Base-by-base conservation (phyloP, 495 filamentous ascomycete genomes). In the Aspergillus campestris region DNA sequence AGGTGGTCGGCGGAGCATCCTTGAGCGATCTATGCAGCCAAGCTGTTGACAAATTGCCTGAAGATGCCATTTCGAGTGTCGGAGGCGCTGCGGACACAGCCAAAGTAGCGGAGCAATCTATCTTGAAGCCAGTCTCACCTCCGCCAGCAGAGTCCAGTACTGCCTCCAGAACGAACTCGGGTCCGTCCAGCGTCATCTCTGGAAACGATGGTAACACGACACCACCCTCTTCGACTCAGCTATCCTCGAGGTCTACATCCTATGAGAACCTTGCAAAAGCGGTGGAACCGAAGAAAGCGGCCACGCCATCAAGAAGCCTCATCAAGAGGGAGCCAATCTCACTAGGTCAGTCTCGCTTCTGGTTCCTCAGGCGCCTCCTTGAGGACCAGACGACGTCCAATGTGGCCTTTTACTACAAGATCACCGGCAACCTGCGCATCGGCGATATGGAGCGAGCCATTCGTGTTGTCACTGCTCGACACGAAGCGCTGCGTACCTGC, bases 401-500 rank as follows among this genome's bases (percentile, higher is more conserved):
- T 37, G 38, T 52, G 6, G 38, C 41, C 1, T 41, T 49, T 28
- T 5, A 33, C 0, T 45, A 35, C 37, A 27, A 56, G 8, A 14
- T 64, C 0, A 53, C 10, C 5, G 61, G 61, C 8, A 42, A 35
- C 5, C 31, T 64, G 2, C 31, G 56, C 34, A 12, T 49, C 38
- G n/a, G 47, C 29, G 38, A 46, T 1, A 48, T 78, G 5, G 45
- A 58, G 2, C 43, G 45, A 6, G 72, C 74, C 0, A 36, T 74
- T 1, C 30, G 49, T 1, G 14, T 39, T 1, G 59, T 71, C 2
- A 49, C 37, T 0, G 44, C 41, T 6, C 56, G 63, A 4, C 74
- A 79, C 42, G 73, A 77, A 47, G 47, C 70, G 0, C 45, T 75
- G 0, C 53, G 73, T 0, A 77, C 72, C 0, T 57, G 52, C 30